Percentiles rank a stretch among this genome's conserved stretches.
These are phyloP conservation scores for Holtermanniella nyarrowii DNA, from an alignment of 768 basidiomycete genomes.

Conservation along the genomic window DNA sequence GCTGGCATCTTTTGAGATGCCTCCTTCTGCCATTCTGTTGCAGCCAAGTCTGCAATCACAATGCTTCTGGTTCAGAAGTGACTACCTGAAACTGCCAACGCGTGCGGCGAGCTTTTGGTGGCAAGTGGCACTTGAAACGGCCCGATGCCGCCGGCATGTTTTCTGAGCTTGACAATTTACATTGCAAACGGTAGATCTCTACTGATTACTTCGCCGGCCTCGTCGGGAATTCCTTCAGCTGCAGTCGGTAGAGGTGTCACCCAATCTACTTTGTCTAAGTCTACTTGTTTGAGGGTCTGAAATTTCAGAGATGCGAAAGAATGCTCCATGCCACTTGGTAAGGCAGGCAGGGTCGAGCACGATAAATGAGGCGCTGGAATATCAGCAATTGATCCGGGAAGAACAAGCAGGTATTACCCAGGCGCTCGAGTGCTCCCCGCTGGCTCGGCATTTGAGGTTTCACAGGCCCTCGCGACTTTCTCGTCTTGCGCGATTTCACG, in stretches of 20 bases:
- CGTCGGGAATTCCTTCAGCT: background rate
- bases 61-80: background rate
- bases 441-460: too few relatives aligned
- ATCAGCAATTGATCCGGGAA: too few relatives aligned
- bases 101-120: too few relatives aligned
- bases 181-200: too few relatives aligned
- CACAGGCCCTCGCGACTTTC: too few relatives aligned
- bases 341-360: background rate
- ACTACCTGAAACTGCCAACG: too few relatives aligned
- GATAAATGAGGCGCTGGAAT: too few relatives aligned
- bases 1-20: background rate
- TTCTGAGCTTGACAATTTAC: too few relatives aligned
- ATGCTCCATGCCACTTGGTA: background rate
- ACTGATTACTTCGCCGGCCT: background rate
- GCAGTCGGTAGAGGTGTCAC: background rate
- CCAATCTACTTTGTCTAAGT: background rate
- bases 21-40: background rate
- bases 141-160: too few relatives aligned
- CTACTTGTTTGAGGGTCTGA: background rate
- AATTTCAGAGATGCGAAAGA: background rate
- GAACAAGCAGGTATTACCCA: background rate
- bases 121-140: too few relatives aligned
- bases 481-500: background rate
- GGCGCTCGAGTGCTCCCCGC: background rate
- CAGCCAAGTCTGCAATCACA: background rate